Base-by-base conservation (phyloP, 257 asterid species). In the Nicotiana sylvestris region DNA sequence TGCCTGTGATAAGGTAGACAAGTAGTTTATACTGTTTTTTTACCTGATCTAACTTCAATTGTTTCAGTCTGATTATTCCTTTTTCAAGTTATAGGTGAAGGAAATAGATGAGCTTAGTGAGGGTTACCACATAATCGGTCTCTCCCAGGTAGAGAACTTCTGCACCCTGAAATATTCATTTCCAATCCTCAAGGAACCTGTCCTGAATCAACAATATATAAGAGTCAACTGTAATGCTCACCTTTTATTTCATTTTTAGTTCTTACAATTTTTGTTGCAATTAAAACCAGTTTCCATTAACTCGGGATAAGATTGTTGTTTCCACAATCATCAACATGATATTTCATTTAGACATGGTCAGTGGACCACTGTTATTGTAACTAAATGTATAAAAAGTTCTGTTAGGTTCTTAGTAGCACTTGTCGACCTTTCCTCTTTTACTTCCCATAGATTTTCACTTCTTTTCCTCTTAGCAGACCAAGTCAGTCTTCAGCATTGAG, bases 1-100 rank as follows among this genome's bases (percentile, higher is more conserved):
- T 84, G 97, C 98, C 76, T 95, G 97, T 86, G 87, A 95, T 82
- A 92, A 95, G 98, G 97, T 95, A 49, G 35, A 21, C 39, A 79
- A 80, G 81, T 80, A 83, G 80, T 81, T 66, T 74, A 10, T 46
- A 76, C 79, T 57, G 66, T 83, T 84, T 67, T 64, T 84, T 86
- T 67, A 60, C 66, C 78, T 84, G 86, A 80, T 88, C 84, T 81
- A 86, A 77, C 66, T 29, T 37, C 69, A 55, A 18, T 57, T 58
- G 6, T 12, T 68, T 72, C 86, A 78, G 76, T 79, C 64, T 67
- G 60, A 11, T 27, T 11, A n/a, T 78, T 65, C 85, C 81, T 82
- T 43, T 43, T 43, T 82, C 85, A 66, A 86, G 82, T 82, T 78
- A 84, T 87, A 94, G 97, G 93, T 94, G 86, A 92, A 93, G 91